Base-by-base conservation (phyloP, 768 basidiomycete species). In the Mycena capillaripes region DNA sequence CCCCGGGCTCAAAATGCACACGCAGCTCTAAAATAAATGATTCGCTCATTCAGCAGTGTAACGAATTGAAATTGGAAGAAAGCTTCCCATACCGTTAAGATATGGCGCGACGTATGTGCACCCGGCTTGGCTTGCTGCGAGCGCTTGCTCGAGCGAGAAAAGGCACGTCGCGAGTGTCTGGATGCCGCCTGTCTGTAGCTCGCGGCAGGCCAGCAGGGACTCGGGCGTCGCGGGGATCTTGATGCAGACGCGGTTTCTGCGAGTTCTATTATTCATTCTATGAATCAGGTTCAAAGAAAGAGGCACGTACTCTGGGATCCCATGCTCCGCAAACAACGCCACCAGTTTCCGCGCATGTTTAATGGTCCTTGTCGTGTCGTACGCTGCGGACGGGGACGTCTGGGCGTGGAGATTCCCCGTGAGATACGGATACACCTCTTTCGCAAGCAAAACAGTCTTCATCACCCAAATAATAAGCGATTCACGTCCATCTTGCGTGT, bases 171-270 rank as follows among this genome's bases (percentile, higher is more conserved):
- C 89, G 11, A 90, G 85, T 0, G 89, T 90, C 50, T 86, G 80
- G 53, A 90, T 89, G 9, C 87, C 87, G 30, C 81, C 76, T 23
- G 81, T 82, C 42, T 84, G 80, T 30, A 90, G 84, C 29, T 83
- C 74, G 29, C 81, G 81, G 73, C 89, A 89, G 1, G 90, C 89
- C 19, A 87, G 69, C 52, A 90, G 79, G 8, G 86, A 85, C 71
- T 89, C 86, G 3, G 87, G 86, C 0, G 89, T 90, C 17, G 86
- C 81, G 21, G 89, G 90, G 48, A 91, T 88, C 77, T 91, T 91
- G 79, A 91, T 87, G 76, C 89, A 89, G 27, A 89, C 87, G 14
- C 88, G 83, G 29, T 84, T 81, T 73, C 86, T 86, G 46, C 23
- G 62, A 2, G 38, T 38, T 38, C n/a, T 11, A 5, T 21, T 32